phyloP scores from a whole-genome alignment of 2,329 filamentous ascomycete genomes.

The Apiospora phragmitis region DNA sequence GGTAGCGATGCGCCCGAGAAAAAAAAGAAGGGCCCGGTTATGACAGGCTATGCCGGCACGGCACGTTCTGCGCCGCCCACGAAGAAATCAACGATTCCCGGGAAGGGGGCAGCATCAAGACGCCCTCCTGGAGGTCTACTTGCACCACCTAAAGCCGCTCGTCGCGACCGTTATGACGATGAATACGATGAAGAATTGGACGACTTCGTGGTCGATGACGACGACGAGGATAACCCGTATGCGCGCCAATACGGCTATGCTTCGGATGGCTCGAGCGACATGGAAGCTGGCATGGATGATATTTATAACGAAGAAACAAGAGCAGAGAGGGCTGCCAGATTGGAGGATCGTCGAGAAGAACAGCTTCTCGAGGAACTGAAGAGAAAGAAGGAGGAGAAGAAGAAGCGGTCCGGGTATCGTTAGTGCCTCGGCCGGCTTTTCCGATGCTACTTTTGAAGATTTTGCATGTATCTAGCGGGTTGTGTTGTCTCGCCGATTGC shows the following conservation, averaged over 20 bases:
- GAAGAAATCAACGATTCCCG: conserved; percentile 26
- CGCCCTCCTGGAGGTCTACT: conserved; percentile 34
- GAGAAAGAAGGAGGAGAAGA: conserved; percentile 34
- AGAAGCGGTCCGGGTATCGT: conserved; percentile 20
- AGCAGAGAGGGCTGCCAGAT: conserved; percentile 62
- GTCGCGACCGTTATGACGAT: conserved; percentile 49
- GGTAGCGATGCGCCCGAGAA: conserved; percentile 45
- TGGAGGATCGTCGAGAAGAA: conserved; percentile 61
- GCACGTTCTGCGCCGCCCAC: conserved; percentile 56
- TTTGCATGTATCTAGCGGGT: background rate
- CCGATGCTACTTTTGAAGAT: background rate
- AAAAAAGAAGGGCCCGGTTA: conserved; percentile 62
- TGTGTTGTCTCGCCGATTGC: background rate
- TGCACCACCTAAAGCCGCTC: conserved; percentile 33
- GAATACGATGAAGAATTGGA: conserved; percentile 63
- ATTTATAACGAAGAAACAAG: conserved; percentile 70
- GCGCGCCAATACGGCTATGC: conserved; percentile 54
- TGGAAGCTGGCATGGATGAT: conserved; percentile 75
- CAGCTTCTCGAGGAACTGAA: conserved; percentile 43
- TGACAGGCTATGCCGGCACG: conserved; percentile 66
- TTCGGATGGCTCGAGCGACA: conserved; percentile 70
- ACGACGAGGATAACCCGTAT: conserved; percentile 43
- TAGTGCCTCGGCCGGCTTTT: background rate
- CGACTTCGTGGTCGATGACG: conserved; percentile 63
- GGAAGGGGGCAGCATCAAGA: conserved; percentile 20